These are phyloP conservation scores for Coprinopsis sp. DNA, from an alignment of 768 basidiomycete genomes.

Conservation along the genomic window DNA sequence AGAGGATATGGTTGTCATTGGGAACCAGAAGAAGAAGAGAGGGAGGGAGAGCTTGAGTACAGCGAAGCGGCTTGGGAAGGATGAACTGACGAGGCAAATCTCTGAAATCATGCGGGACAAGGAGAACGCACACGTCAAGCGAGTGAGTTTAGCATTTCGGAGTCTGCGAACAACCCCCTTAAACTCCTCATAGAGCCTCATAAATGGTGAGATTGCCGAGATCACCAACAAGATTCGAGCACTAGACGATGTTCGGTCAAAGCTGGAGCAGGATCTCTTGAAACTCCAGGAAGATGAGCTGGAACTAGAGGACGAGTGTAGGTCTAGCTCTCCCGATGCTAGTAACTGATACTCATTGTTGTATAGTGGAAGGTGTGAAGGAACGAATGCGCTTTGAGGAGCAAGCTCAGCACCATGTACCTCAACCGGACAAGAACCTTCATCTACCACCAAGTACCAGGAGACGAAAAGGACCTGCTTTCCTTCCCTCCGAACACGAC, in stretches of 20 bases:
- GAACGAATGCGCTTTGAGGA: slow-evolving; percentile 78
- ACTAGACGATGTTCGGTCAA: slow-evolving; percentile 73
- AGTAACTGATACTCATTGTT: background rate
- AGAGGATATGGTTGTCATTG: slow-evolving; percentile 69
- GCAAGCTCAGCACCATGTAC: slow-evolving; percentile 27
- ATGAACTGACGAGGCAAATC: slow-evolving; percentile 80
- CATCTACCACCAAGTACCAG: slow-evolving; percentile 59
- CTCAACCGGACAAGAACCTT: slow-evolving; percentile 31
- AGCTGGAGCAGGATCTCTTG: slow-evolving; percentile 77
- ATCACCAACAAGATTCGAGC: slow-evolving; percentile 87
- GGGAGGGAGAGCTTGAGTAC: slow-evolving; percentile 66
- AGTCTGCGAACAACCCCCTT: background rate
- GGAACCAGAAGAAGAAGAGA: slow-evolving; percentile 41
- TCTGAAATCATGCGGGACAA: slow-evolving; percentile 88
- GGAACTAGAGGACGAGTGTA: slow-evolving; percentile 94
- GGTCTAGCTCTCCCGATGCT: slow-evolving; percentile 25
- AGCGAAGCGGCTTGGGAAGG: slow-evolving; percentile 69
- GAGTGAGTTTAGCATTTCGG: slow-evolving; percentile 48
- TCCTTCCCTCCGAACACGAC: slow-evolving; percentile 95
- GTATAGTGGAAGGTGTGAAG: slow-evolving; percentile 80
- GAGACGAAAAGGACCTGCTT: slow-evolving; percentile 83
- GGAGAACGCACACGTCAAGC: slow-evolving; percentile 85
- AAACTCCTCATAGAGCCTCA: slow-evolving; percentile 54
- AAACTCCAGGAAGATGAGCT: slow-evolving; percentile 92
- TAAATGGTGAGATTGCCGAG: slow-evolving; percentile 83